Base-by-base conservation (phyloP, 306 rosid genomes). In the Purshia tridentata region DNA sequence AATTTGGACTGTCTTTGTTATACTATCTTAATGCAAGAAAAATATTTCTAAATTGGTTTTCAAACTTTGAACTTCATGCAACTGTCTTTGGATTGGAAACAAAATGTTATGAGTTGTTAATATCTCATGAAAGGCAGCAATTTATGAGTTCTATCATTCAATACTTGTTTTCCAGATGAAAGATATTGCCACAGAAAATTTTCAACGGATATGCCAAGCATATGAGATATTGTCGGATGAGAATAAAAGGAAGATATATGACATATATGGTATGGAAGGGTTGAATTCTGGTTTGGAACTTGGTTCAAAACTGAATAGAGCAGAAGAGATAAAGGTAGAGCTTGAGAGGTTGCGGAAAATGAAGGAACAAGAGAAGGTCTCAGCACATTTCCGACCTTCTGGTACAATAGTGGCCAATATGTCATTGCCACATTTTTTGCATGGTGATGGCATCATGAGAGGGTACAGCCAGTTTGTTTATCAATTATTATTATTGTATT, bases 221-320 rank as follows among this genome's bases (percentile, higher is more conserved):
- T 95, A 95, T 65, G 99, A 95, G 84, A 89, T 95, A 66, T 72
- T 95, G 63, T 80, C 96, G 0, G 99, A 95, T 78, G 87, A 85
- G 76, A 92, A 58, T 47, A 95, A 91, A 41, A 83, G 98, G 81
- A 90, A 83, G 77, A 81, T 95, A 71, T 94, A 94, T 83, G 99
- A 94, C 72, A 88, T 94, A 59, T 95, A 95, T 81, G 98, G 98
- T 10, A 90, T 95, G 97, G 97, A 91, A 82, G 98, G 98, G 6
- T 77, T 95, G 88, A 78, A 69, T 35, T 85, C 96, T 57, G 98
- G 99, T 77, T 80, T 95, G 87, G 98, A 95, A 72, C 85, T 95
- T 71, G 99, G 98, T 75, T 69, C 93, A 1, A 91, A 74, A 80
- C 86, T 95, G 56, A 76, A 86, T 61, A 89, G 70, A 80, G 97